These are phyloP conservation scores for Fusarium staphyleae DNA, from an alignment of 2,329 filamentous ascomycete species.

Conservation along the genomic window DNA sequence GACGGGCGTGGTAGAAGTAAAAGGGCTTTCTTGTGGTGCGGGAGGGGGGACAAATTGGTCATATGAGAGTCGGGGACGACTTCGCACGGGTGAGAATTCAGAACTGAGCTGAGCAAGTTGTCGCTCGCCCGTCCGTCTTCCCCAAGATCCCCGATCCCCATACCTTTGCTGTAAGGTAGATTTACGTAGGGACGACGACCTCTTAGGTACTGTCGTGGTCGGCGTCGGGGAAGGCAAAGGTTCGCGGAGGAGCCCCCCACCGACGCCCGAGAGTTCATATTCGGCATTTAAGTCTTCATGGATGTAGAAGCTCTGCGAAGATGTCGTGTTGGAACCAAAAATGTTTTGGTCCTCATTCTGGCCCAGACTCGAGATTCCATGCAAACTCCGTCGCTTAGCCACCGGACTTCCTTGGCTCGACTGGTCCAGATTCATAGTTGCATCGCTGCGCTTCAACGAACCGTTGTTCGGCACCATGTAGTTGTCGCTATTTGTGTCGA, in stretches of 20 bases:
- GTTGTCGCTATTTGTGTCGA: constrained; percentile 52
- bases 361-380: constrained; percentile 71
- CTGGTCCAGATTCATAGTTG: constrained; percentile 86
- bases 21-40: constrained; percentile 67
- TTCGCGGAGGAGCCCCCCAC: constrained; percentile 49
- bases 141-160: constrained; percentile 70
- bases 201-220: constrained; percentile 65
- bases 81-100: constrained; percentile 66
- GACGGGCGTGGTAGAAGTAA: constrained; percentile 63
- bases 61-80: constrained; percentile 76
- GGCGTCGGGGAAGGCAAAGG: constrained; percentile 54
- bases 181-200: constrained; percentile 80
- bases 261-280: constrained; percentile 59
- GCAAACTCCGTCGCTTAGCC: constrained; percentile 87
- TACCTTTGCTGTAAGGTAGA: constrained; percentile 89
- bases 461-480: constrained; percentile 62
- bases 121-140: constrained; percentile 64
- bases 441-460: constrained; percentile 90
- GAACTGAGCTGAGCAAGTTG: constrained; percentile 58
- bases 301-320: constrained; percentile 58
- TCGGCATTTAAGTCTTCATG: constrained; percentile 58
- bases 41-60: constrained; percentile 77
- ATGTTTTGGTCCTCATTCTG: constrained; percentile 71
- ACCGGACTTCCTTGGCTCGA: constrained; percentile 82
- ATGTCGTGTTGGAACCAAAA: constrained; percentile 67